A percentile compares a stretch with the other conserved stretches of the same genome.
phyloP scores from a whole-genome alignment of 2,329 filamentous ascomycete genomes.

The Aureobasidium sp. region DNA sequence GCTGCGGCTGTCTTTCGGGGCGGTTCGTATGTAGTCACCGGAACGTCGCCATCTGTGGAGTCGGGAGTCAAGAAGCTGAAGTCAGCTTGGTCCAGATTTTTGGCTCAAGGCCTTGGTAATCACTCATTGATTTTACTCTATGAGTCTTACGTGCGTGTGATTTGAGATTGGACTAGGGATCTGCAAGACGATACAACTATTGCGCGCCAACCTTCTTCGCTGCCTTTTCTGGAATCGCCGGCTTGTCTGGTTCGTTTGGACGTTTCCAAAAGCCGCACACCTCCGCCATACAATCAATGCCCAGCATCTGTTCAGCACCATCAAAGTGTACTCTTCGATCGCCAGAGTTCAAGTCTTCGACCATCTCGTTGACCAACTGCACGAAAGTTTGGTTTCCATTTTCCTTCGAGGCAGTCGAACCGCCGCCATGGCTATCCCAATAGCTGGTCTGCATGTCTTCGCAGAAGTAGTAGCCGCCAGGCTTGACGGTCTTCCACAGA shows the following conservation, averaged over 20 bases:
- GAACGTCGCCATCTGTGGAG: conserved; percentile 13
- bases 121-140: no score
- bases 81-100: conserved; percentile 1
- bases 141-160: no score
- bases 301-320: conserved; percentile 11
- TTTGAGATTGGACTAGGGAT: no score
- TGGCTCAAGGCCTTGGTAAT: not conserved
- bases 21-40: conserved; percentile 5
- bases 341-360: conserved; percentile 22
- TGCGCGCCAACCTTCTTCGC: not conserved
- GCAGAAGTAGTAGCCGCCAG: conserved; percentile 28
- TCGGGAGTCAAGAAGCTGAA: not conserved
- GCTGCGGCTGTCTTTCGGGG: conserved; percentile 13
- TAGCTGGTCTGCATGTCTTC: conserved; percentile 26
- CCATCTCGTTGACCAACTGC: conserved; percentile 23
- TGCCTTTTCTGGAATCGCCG: not conserved
- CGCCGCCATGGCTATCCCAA: conserved; percentile 24
- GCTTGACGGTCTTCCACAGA: conserved; percentile 34
- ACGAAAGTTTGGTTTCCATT: conserved; percentile 23
- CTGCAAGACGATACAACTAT: no score
- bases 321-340: conserved; percentile 13
- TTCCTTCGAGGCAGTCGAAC: conserved; percentile 15
- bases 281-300: conserved; percentile 19
- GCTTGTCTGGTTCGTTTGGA: conserved; percentile 9
- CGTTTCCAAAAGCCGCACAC: conserved; percentile 19